Conservation (phyloP, 2,329 filamentous ascomycete species). For the Fusarium subglutinans region DNA sequence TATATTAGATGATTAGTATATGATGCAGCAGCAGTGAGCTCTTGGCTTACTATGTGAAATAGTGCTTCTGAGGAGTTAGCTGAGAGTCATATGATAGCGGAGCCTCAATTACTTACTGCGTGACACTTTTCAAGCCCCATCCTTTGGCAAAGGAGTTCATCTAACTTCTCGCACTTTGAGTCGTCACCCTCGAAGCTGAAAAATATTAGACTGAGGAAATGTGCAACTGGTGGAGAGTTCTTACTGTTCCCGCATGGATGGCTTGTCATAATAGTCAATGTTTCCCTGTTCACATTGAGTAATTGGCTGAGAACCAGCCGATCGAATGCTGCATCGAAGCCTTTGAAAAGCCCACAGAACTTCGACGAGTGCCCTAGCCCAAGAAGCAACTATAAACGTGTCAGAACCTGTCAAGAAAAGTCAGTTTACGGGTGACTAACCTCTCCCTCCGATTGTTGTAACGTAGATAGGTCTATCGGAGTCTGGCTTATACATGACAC, state of each 20-base stretch:
- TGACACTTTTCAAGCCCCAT: not conserved
- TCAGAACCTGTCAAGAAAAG: not conserved
- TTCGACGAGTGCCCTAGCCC: fast-evolving
- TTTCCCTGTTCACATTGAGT: not conserved
- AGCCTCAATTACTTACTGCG: not conserved
- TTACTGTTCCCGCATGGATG: not conserved
- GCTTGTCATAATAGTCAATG: not conserved
- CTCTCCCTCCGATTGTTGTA: not conserved
- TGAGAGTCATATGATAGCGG: fast-evolving
- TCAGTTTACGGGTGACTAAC: not conserved
- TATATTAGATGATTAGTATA: not conserved
- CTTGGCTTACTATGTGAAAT: not conserved
- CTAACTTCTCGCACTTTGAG: not conserved
- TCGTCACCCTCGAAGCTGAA: not conserved
- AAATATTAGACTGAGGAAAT: not conserved
- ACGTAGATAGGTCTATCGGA: not conserved
- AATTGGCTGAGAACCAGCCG: not conserved
- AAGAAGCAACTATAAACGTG: not conserved
- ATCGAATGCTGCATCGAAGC: not conserved
- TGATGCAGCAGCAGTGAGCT: not conserved
- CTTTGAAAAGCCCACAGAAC: not conserved
- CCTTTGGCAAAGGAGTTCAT: not conserved
- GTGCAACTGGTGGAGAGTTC: fast-evolving
- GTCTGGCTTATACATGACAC: not conserved
- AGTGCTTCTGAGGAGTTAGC: not conserved